Percentiles rank a stretch among this genome's conserved stretches.
These are phyloP conservation scores for Penicillium rolfsii DNA, from an alignment of 2,329 filamentous ascomycete genomes.

Conservation along the genomic window DNA sequence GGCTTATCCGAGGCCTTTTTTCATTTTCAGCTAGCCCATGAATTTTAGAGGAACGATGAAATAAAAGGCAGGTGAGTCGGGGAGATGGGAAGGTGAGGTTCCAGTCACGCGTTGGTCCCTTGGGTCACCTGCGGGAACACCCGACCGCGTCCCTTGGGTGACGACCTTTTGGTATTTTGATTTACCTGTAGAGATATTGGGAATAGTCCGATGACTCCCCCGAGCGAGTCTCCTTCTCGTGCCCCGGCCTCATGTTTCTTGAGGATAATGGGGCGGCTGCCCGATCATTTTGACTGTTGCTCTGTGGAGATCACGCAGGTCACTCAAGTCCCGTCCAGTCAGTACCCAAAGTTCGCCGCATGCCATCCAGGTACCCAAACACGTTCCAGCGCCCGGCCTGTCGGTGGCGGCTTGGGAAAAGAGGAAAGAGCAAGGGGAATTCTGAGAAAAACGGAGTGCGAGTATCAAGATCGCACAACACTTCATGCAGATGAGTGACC, in stretches of 20 bases:
- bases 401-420: neutral
- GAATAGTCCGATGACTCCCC: neutral
- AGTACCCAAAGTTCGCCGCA: neutral
- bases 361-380: neutral
- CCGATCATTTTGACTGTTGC: neutral
- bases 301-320: neutral
- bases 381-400: neutral
- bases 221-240: neutral
- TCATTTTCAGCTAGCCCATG: neutral
- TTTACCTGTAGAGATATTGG: neutral
- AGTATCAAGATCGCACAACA: neutral
- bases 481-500: no score
- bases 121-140: constrained; percentile 22
- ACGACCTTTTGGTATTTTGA: neutral
- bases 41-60: neutral
- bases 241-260: neutral
- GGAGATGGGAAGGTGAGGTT: neutral
- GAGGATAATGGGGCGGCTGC: neutral
- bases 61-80: neutral
- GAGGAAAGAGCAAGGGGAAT: no score
- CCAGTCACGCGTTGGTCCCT: constrained; percentile 13
- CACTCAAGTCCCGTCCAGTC: neutral
- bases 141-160: constrained; percentile 17
- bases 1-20: neutral
- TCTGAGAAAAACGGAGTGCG: neutral